phyloP scores from a whole-genome alignment of 768 basidiomycete genomes.

The Xerocomellus intermedius region DNA sequence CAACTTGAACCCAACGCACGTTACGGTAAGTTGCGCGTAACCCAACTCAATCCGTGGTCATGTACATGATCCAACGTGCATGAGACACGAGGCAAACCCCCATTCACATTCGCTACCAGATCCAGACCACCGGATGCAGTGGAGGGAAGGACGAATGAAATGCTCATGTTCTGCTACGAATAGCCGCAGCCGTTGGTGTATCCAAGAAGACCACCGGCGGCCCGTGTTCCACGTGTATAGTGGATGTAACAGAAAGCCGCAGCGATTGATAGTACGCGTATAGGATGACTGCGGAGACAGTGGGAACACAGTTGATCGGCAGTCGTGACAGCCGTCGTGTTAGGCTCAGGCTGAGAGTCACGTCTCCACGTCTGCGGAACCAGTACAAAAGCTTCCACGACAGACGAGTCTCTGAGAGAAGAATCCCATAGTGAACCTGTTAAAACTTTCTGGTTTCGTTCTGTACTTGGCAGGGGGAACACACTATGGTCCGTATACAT shows the following conservation, averaged over 20 bases:
- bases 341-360: neutral
- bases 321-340: neutral
- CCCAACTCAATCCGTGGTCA: neutral
- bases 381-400: neutral
- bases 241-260: neutral
- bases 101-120: neutral
- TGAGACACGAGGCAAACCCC: neutral
- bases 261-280: neutral
- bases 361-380: neutral
- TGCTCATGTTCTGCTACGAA: neutral
- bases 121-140: neutral
- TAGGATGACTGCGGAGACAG: neutral
- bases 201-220: neutral
- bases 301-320: neutral
- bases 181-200: neutral
- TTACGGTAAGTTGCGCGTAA: too few species aligned
- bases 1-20: too few species aligned
- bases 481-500: neutral
- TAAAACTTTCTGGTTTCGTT: neutral
- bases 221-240: neutral
- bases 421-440: neutral
- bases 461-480: neutral
- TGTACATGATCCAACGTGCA: neutral
- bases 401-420: neutral
- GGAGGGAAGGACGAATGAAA: neutral